Percentiles rank a stretch among this genome's conserved stretches.
These are phyloP conservation scores for Choanephora cucurbitarum DNA, from an alignment of 371 early-diverging fungal species.

Conservation along the genomic window DNA sequence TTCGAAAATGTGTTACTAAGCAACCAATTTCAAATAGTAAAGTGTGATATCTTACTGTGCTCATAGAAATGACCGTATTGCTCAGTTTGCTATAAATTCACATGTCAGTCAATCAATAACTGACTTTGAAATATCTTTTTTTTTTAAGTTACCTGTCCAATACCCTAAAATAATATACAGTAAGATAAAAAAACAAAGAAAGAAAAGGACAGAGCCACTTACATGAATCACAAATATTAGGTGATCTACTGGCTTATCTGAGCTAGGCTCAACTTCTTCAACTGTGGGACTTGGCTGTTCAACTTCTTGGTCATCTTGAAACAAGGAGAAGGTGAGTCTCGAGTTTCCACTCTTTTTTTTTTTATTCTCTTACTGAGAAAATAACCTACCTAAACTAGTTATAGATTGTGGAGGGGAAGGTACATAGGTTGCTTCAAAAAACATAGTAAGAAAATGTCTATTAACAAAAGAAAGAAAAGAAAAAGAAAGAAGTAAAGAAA, in stretches of 20 bases:
- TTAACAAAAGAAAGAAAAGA: slow-evolving; percentile 8
- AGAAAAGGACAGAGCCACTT: slow-evolving; percentile 12
- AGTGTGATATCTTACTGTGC: slow-evolving; percentile 37
- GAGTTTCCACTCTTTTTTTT: too few species aligned
- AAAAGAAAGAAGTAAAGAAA: slow-evolving; percentile 5
- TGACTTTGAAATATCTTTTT: slow-evolving; percentile 1
- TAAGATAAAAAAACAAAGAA: not conserved
- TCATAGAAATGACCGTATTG: slow-evolving; percentile 60
- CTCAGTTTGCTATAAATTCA: slow-evolving; percentile 51
- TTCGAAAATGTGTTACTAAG: not conserved
- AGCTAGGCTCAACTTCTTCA: slow-evolving; percentile 21
- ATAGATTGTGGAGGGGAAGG: slow-evolving; percentile 45
- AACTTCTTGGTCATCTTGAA: slow-evolving; percentile 5
- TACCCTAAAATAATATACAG: slow-evolving; percentile 42
- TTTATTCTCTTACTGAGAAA: not conserved
- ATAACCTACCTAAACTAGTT: slow-evolving; percentile 16
- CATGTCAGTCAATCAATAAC: slow-evolving; percentile 9
- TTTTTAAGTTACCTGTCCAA: slow-evolving; percentile 54
- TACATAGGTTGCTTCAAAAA: slow-evolving; percentile 48
- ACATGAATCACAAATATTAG: slow-evolving; percentile 64
- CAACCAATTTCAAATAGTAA: not conserved
- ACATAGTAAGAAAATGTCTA: slow-evolving; percentile 28
- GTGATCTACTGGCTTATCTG: slow-evolving; percentile 46
- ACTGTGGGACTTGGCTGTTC: not conserved
- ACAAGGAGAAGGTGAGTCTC: not conserved